Evolutionary conservation across 78 protist species (phyloP).

Genomic region (Bodo saltans): DNA sequence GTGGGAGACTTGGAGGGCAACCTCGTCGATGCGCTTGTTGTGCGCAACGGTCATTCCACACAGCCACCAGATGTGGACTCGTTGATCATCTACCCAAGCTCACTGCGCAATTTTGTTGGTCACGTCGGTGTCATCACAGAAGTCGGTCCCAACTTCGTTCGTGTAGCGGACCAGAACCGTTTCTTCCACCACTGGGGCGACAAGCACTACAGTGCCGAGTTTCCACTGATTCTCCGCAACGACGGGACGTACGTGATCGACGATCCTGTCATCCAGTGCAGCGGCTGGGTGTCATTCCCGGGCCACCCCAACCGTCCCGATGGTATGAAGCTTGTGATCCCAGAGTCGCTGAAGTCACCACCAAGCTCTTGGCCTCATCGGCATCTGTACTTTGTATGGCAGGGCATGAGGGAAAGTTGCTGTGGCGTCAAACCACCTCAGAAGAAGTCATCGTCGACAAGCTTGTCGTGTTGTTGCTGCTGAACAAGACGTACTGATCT

Average conservation of each 20-base stretch:
- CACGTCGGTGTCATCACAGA: background rate
- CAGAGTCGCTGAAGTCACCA: no score
- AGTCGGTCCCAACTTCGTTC: background rate
- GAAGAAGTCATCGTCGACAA: no score
- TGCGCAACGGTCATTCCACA: background rate
- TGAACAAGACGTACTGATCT: no score
- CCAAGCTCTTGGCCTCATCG: no score
- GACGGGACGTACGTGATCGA: background rate
- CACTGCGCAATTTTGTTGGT: background rate
- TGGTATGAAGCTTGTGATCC: no score
- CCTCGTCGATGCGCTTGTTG: background rate
- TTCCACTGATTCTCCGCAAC: background rate
- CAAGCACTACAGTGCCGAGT: background rate
- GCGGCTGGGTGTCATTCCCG: background rate
- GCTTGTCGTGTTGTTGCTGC: no score
- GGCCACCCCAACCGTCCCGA: background rate
- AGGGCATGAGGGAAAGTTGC: no score
- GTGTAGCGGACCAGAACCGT: background rate
- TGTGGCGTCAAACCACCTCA: no score
- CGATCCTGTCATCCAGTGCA: background rate
- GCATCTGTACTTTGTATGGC: no score
- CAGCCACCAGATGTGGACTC: background rate
- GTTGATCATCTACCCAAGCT: background rate
- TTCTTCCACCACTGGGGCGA: background rate
- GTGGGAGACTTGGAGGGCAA: background rate